Evolutionary conservation across 495 filamentous ascomycete genomes (phyloP).

Genomic region (Penicillium flavigenum): DNA sequence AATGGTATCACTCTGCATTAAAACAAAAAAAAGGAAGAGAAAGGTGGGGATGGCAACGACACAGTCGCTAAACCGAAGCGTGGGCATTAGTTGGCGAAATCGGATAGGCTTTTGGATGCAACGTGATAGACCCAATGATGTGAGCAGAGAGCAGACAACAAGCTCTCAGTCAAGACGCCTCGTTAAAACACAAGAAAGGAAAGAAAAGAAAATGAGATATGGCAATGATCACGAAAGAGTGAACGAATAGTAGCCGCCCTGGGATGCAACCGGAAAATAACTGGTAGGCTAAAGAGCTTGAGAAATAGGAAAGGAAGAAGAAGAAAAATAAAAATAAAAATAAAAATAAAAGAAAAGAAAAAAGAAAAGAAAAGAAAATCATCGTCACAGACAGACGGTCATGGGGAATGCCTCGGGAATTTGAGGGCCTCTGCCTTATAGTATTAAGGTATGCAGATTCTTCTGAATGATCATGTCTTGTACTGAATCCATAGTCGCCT

Average conservation of each 20-base stretch:
- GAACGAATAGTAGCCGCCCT: slow-evolving; percentile 26
- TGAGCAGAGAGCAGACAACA: slow-evolving; percentile 22
- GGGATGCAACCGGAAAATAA: slow-evolving; percentile 29
- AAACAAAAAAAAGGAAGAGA: slow-evolving; percentile 17
- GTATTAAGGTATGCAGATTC: slow-evolving; percentile 90
- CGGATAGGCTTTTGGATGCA: slow-evolving; percentile 33
- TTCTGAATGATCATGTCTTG: slow-evolving; percentile 99
- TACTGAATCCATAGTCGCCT: slow-evolving; percentile 95
- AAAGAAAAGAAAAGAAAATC: slow-evolving; percentile 21
- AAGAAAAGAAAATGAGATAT: slow-evolving; percentile 24
- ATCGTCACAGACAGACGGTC: slow-evolving; percentile 25
- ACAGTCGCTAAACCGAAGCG: slow-evolving; percentile 25
- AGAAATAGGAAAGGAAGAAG: slow-evolving; percentile 16
- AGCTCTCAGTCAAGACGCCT: slow-evolving; percentile 35
- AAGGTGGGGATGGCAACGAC: slow-evolving; percentile 17
- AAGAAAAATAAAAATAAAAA: too few species aligned
- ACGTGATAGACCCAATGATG: slow-evolving; percentile 26
- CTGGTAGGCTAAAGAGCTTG: slow-evolving; percentile 25
- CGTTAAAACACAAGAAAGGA: slow-evolving; percentile 14
- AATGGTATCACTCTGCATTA: slow-evolving; percentile 45
- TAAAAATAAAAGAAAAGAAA: too few species aligned
- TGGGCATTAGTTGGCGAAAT: slow-evolving; percentile 24
- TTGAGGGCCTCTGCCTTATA: slow-evolving; percentile 55
- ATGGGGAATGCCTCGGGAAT: slow-evolving; percentile 29
- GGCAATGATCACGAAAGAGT: slow-evolving; percentile 17